Conservation (phyloP, 179 eudicot genomes). For the Beta lomatogona region DNA sequence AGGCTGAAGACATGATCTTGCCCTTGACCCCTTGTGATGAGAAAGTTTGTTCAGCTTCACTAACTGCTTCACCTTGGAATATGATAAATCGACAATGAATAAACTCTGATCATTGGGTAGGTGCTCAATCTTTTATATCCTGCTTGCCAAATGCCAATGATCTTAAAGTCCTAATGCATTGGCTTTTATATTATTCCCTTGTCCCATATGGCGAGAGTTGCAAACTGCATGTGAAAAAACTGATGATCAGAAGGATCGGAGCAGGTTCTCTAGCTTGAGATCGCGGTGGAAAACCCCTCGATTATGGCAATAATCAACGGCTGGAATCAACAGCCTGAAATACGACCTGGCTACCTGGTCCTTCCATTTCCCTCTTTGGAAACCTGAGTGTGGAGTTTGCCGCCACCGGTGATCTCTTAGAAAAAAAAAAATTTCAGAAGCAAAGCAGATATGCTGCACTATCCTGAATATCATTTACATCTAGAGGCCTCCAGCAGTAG, state of each 20-base stretch:
- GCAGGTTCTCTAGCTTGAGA: conserved; percentile 58
- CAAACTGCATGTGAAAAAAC: neutral
- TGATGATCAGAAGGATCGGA: conserved; percentile 5
- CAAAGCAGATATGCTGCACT: neutral
- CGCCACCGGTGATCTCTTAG: conserved; percentile 55
- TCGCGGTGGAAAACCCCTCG: conserved; percentile 75
- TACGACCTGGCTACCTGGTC: conserved; percentile 50
- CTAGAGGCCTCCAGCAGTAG: neutral
- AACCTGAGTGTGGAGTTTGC: conserved; percentile 58
- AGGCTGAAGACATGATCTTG: conserved; percentile 1
- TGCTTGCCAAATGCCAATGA: neutral
- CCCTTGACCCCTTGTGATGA: neutral
- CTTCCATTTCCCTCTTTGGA: conserved; percentile 45
- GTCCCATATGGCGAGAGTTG: neutral
- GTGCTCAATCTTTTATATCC: neutral
- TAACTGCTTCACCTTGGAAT: neutral
- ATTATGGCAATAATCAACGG: conserved; percentile 55
- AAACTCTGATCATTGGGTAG: neutral
- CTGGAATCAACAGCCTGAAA: conserved; percentile 58
- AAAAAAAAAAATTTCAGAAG: too few species aligned
- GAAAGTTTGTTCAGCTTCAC: neutral
- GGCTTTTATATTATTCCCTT: neutral
- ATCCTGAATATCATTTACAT: neutral
- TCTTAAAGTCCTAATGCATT: neutral
- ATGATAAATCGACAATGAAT: neutral